Conservation (phyloP, 2,329 filamentous ascomycete species). For the Penicillium nordicum region DNA sequence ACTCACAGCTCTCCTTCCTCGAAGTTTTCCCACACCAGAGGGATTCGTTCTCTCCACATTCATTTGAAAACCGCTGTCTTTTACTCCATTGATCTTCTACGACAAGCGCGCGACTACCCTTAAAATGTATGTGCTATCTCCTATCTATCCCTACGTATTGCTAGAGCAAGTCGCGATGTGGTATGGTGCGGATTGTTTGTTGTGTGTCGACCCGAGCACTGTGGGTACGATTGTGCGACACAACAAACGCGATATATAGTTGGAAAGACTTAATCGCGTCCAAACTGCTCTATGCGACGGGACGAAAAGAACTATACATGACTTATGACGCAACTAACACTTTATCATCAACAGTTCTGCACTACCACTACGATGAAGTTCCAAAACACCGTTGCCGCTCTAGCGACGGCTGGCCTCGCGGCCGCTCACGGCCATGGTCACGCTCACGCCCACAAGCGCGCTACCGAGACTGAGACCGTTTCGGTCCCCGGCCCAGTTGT, state of each 20-base stretch:
- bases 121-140: constrained; percentile 29
- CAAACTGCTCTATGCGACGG: background rate
- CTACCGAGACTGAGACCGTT: constrained; percentile 47
- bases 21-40: constrained; percentile 42
- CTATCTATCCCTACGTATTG: background rate
- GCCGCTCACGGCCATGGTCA: constrained; percentile 43
- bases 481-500: constrained; percentile 61
- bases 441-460: constrained; percentile 44
- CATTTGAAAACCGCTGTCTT: constrained; percentile 33
- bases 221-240: background rate
- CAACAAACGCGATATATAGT: background rate
- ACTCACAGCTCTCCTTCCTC: constrained; percentile 9
- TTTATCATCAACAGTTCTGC: background rate
- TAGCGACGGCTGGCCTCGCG: constrained; percentile 44
- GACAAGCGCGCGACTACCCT: constrained; percentile 29
- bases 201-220: background rate
- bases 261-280: background rate
- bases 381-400: constrained; percentile 34
- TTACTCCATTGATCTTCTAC: constrained; percentile 28
- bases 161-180: background rate
- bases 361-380: constrained; percentile 39
- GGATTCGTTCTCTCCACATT: constrained; percentile 41
- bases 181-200: background rate
- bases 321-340: constrained; percentile 1
- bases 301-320: background rate